A percentile compares a stretch with the other conserved stretches of the same genome.
Evolutionary conservation across 2,329 filamentous ascomycete genomes (phyloP).

Genomic region (Amauroascus verrucosus): DNA sequence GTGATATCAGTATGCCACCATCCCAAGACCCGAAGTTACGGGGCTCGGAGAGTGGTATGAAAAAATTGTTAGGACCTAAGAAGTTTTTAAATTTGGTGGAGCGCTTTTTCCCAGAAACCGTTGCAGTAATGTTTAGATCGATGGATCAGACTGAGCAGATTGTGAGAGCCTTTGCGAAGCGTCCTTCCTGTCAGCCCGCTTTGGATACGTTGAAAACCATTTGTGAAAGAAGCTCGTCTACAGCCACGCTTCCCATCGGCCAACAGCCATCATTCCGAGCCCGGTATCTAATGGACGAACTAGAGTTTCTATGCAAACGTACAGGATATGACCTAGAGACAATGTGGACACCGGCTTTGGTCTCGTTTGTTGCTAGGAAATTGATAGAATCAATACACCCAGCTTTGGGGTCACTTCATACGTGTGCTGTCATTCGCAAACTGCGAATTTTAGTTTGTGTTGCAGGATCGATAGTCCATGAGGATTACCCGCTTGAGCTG

Average conservation of each 20-base stretch:
- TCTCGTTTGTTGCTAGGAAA: conserved; percentile 63
- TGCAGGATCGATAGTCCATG: conserved; percentile 59
- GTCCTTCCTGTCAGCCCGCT: conserved; percentile 50
- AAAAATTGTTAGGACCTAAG: conserved; percentile 58
- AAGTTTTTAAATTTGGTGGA: conserved; percentile 54
- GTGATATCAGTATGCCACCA: conserved; percentile 51
- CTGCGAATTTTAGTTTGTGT: conserved; percentile 71
- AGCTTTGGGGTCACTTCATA: conserved; percentile 75
- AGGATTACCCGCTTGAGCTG: conserved; percentile 83
- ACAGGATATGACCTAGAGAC: conserved; percentile 53
- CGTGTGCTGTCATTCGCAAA: conserved; percentile 76
- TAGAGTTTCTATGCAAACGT: conserved; percentile 66
- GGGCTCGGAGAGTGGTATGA: conserved; percentile 55
- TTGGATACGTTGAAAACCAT: conserved; percentile 59
- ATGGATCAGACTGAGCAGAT: conserved; percentile 68
- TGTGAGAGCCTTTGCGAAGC: conserved; percentile 55
- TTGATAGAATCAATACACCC: conserved; percentile 72
- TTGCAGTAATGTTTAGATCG: conserved; percentile 64
- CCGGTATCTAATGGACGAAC: conserved; percentile 62
- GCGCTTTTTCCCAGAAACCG: conserved; percentile 62
- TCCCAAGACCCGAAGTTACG: conserved; percentile 38
- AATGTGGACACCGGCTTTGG: conserved; percentile 67
- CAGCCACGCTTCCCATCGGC: conserved; percentile 56
- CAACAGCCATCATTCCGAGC: conserved; percentile 82
- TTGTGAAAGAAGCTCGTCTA: conserved; percentile 56